phyloP scores from a whole-genome alignment of 176 grass and related monocot species.

The Calamus simplicifolius region DNA sequence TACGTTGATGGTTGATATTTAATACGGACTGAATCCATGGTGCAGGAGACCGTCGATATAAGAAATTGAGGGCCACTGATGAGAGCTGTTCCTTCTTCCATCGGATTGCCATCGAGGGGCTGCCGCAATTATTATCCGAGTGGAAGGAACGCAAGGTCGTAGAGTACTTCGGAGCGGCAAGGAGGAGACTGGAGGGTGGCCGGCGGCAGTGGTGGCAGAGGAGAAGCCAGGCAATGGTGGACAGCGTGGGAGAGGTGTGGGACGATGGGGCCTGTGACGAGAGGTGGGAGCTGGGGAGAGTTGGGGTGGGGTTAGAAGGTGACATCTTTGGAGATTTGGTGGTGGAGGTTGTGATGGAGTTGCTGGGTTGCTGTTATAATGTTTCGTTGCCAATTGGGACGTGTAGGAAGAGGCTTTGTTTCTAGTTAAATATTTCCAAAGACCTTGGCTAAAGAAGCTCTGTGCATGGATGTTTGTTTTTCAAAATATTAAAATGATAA shows the following conservation, averaged over 20 bases:
- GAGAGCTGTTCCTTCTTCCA: not conserved
- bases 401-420: no score
- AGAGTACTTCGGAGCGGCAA: no score
- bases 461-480: no score
- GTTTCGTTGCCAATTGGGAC: not conserved
- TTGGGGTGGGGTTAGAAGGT: constrained; percentile 49
- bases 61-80: not conserved
- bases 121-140: constrained; percentile 7
- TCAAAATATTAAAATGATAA: no score
- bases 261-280: constrained; percentile 28
- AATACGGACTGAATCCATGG: no score
- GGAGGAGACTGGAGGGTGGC: not conserved
- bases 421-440: no score
- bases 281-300: constrained; percentile 33
- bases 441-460: no score
- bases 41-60: constrained; percentile 4
- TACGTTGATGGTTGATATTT: no score
- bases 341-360: constrained; percentile 35
- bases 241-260: constrained; percentile 51
- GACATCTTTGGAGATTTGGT: constrained; percentile 57
- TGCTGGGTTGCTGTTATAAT: constrained; percentile 16
- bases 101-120: constrained; percentile 7
- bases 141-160: not conserved
- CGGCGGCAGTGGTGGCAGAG: constrained; percentile 27
- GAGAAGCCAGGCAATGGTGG: constrained; percentile 45